Percentiles rank a stretch among this genome's conserved stretches.
phyloP scores from a whole-genome alignment of 305 asterid genomes.

The Vinca major region DNA sequence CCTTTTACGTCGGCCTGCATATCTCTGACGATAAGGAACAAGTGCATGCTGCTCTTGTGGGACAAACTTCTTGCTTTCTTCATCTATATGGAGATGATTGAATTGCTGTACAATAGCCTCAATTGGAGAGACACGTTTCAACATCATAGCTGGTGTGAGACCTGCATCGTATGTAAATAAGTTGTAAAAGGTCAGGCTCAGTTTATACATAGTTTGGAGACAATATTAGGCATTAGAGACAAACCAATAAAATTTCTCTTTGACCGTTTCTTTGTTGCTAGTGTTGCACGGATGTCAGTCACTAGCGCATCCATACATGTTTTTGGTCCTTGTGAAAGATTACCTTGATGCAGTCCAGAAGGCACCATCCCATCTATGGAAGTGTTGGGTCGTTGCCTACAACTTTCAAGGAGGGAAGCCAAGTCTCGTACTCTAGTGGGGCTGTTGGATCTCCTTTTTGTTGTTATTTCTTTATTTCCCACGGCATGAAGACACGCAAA shows the following conservation, averaged over 20 bases:
- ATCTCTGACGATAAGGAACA: conserved; percentile 22
- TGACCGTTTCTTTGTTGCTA: conserved; percentile 52
- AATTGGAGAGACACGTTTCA: conserved; percentile 36
- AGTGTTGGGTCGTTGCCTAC: conserved; percentile 30
- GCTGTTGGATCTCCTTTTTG: conserved; percentile 48
- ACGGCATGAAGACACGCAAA: conserved; percentile 34
- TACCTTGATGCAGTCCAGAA: conserved; percentile 27
- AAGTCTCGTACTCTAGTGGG: conserved; percentile 39
- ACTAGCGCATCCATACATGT: conserved; percentile 49
- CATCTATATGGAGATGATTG: conserved; percentile 47
- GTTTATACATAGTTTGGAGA: conserved; percentile 26
- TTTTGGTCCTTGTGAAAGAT: conserved; percentile 30
- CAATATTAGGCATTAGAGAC: conserved; percentile 26
- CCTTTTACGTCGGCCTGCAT: conserved; percentile 32
- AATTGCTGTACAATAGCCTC: conserved; percentile 55
- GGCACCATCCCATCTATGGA: conserved; percentile 25
- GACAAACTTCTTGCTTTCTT: conserved; percentile 22
- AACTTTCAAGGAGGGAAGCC: conserved; percentile 32
- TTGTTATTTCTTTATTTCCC: conserved; percentile 38
- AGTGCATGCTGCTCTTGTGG: conserved; percentile 30
- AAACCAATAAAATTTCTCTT: conserved; percentile 42
- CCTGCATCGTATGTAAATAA: conserved; percentile 45
- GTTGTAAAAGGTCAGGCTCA: background rate
- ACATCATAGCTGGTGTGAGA: conserved; percentile 40
- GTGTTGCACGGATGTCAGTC: conserved; percentile 36